These are phyloP conservation scores for Arthrobotrys pseudoclavata DNA, from an alignment of 2,329 filamentous ascomycete genomes.

Conservation along the genomic window DNA sequence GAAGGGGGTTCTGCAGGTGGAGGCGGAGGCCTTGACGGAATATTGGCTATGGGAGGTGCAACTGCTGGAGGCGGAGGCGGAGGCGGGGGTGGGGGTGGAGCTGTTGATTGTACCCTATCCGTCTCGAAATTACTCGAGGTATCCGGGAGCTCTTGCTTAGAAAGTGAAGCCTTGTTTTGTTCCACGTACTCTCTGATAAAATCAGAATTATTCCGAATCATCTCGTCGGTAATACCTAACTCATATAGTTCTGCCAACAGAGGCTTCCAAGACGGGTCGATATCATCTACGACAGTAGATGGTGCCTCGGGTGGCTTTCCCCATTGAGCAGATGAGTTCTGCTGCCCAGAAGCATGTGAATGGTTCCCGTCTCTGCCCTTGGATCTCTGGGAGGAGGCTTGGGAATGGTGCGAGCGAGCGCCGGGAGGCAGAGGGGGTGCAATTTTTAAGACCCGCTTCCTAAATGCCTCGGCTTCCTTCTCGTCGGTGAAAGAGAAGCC, in stretches of 20 bases:
- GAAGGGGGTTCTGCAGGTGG: conserved; percentile 71
- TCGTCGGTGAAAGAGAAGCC: conserved; percentile 94
- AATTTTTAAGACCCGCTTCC: conserved; percentile 98
- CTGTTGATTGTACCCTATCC: conserved; percentile 66
- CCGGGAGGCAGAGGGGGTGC: conserved; percentile 67
- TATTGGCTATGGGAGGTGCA: conserved; percentile 68
- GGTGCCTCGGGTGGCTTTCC: conserved; percentile 64
- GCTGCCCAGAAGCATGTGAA: conserved; percentile 73
- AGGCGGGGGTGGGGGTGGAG: conserved; percentile 72
- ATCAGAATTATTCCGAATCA: conserved; percentile 76
- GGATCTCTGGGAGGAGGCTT: conserved; percentile 69
- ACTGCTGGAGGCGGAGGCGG: conserved; percentile 49
- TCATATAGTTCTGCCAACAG: conserved; percentile 74
- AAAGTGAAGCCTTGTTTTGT: conserved; percentile 67
- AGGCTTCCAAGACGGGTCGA: conserved; percentile 74
- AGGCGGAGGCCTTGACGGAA: conserved; percentile 79
- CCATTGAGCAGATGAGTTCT: conserved; percentile 63
- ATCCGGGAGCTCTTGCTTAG: conserved; percentile 63
- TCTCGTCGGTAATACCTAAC: conserved; percentile 78
- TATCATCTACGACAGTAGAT: conserved; percentile 71
- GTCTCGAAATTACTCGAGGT: conserved; percentile 22
- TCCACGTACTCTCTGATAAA: conserved; percentile 78
- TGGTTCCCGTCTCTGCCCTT: conserved; percentile 82
- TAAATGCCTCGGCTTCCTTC: conserved; percentile 96
- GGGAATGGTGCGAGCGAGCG: conserved; percentile 37